Base-by-base conservation (phyloP, 768 basidiomycete genomes). In the Candolleomyces eurysporus region DNA sequence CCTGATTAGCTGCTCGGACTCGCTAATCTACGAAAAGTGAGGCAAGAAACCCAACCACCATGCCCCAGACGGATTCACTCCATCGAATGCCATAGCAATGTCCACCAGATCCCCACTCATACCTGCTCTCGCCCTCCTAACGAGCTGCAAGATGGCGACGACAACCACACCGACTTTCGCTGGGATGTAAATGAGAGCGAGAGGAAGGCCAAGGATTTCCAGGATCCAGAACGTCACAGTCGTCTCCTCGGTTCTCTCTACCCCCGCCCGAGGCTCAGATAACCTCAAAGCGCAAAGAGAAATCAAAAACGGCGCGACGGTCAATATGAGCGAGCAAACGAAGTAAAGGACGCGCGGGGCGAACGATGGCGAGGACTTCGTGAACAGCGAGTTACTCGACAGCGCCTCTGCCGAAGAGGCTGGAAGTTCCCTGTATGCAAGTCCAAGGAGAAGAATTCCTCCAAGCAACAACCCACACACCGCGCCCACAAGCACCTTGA, bases 11-110 rank as follows among this genome's bases (percentile, higher is more conserved):
- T 26, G 26, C 26, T 26, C 26, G 26, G 26, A 26, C 26, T 26
- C 26, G 26, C 26, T 4, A 26, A 26, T 26, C 48, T 49, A 49
- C 48, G 51, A 52, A 40, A 55, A 55, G 21, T 55, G 53, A 1
- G 53, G 53, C 21, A 55, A n/a, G 39, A 55, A 55, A 22, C 22
- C 39, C 32, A 55, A 40, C 53, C 53, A 55, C 53, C 53, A 55
- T 17, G 53, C 53, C n/a, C 39, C 39, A 14, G 31, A 17, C 31
- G 53, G 53, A 22, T 55, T 55, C 16, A 55, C 22, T n/a, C 53
- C 53, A 55, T 40, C 53, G 39, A 55, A 55, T n/a, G 21, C 51
- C 51, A 36, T 6, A 5, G n/a, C 53, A 36, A 32, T 19, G 19
- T 11, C 14, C 7, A 19, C 17, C 32, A 40, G 31, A 36, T 22